Percentiles rank a stretch among this genome's conserved stretches.
phyloP scores from a whole-genome alignment of 2,329 filamentous ascomycete species.

The Fusarium coffeatum region DNA sequence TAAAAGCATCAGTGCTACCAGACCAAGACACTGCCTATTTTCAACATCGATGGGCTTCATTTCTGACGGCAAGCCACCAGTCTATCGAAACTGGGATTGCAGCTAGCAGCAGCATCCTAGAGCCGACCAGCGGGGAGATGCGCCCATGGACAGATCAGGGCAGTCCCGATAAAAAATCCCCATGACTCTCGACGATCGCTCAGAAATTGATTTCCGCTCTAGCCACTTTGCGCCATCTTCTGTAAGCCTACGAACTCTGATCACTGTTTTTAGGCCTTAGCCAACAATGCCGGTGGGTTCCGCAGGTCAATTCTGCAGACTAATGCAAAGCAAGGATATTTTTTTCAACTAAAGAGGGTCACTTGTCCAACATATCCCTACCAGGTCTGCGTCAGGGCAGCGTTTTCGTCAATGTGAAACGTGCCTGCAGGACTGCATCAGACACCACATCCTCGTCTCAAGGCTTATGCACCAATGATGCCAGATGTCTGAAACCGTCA shows the following conservation, averaged over 20 bases:
- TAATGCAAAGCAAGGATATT: conserved; percentile 37
- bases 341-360: conserved; percentile 31
- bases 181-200: conserved; percentile 32
- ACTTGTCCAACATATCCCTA: conserved; percentile 41
- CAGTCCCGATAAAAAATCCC: conserved; percentile 40
- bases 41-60: conserved; percentile 27
- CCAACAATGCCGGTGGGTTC: conserved; percentile 28
- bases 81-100: conserved; percentile 24
- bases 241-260: conserved; percentile 4
- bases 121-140: conserved; percentile 34
- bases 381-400: conserved; percentile 41
- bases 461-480: conserved; percentile 51
- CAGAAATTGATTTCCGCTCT: conserved; percentile 15
- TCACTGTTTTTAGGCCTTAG: neutral
- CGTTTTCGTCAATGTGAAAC: conserved; percentile 60
- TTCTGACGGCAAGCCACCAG: conserved; percentile 38
- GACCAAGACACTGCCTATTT: conserved; percentile 4
- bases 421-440: conserved; percentile 61
- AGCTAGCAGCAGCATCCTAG: conserved; percentile 32
- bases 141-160: conserved; percentile 24
- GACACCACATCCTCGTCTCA: conserved; percentile 49
- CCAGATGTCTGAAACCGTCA: conserved; percentile 41
- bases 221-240: conserved; percentile 24
- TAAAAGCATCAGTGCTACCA: conserved; percentile 4
- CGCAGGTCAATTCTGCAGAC: conserved; percentile 29